A percentile compares a stretch with the other conserved stretches of the same genome.
These are phyloP conservation scores for Cladosporium phlei DNA, from an alignment of 2,329 filamentous ascomycete genomes.

Conservation along the genomic window DNA sequence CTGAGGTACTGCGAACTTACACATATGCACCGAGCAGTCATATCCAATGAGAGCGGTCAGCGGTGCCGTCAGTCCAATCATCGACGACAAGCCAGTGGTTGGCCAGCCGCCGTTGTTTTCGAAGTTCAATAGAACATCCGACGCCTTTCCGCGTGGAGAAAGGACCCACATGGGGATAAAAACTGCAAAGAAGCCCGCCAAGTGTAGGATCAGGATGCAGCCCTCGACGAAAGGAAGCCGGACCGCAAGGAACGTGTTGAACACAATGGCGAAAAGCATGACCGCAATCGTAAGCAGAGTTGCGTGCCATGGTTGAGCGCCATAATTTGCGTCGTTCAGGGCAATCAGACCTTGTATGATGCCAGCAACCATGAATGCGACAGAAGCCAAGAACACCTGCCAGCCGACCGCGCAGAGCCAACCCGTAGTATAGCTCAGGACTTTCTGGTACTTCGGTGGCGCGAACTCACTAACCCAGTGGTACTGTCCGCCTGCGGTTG, in stretches of 20 bases:
- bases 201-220: conserved; percentile 24
- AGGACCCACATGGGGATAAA: conserved; percentile 27
- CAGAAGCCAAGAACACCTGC: conserved; percentile 41
- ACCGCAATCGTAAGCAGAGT: conserved; percentile 36
- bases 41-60: conserved; percentile 21
- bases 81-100: conserved; percentile 25
- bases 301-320: conserved; percentile 35
- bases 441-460: conserved; percentile 22
- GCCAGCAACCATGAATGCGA: conserved; percentile 38
- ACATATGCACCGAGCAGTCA: conserved; percentile 26
- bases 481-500: conserved; percentile 23
- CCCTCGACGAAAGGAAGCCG: conserved; percentile 28
- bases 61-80: conserved; percentile 38
- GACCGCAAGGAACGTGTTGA: conserved; percentile 27
- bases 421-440: conserved; percentile 24
- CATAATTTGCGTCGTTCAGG: conserved; percentile 38
- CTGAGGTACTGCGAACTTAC: conserved; percentile 23
- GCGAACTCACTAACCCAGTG: conserved; percentile 27
- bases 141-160: conserved; percentile 17
- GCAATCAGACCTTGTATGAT: conserved; percentile 41
- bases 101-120: conserved; percentile 23
- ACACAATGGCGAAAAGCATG: conserved; percentile 20
- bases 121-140: conserved; percentile 20
- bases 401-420: conserved; percentile 32
- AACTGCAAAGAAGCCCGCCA: conserved; percentile 34